phyloP scores from a whole-genome alignment of 352 stramenopile genomes.

The Phytophthora ramorum region DNA sequence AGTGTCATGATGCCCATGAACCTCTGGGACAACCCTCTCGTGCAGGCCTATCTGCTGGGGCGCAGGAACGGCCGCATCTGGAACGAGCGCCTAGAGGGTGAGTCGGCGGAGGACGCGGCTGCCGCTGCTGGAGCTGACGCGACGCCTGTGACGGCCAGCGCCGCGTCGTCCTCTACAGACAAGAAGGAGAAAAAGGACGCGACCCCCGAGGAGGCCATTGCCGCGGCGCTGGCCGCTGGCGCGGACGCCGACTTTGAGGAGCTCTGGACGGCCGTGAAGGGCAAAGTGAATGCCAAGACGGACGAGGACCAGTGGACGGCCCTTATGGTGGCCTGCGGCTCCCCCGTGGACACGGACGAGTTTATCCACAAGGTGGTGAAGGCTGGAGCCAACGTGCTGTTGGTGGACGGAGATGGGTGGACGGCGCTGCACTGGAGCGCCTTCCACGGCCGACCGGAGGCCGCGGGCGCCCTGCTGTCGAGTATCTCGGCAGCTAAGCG shows the following conservation, averaged over 20 bases:
- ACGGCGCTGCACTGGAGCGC: conserved; percentile 86
- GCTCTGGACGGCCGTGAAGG: conserved; percentile 68
- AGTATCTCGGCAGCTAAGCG: conserved; percentile 43
- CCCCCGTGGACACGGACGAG: conserved; percentile 81
- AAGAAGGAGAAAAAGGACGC: conserved; percentile 43
- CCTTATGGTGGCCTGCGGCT: conserved; percentile 85
- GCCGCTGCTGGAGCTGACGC: conserved; percentile 33
- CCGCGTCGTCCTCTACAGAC: conserved; percentile 10
- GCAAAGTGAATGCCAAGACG: conserved; percentile 69
- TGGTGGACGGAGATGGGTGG: conserved; percentile 81
- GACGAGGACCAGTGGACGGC: conserved; percentile 82
- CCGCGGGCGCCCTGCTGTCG: conserved; percentile 66
- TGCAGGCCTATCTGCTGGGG: conserved; percentile 81
- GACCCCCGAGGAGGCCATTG: conserved; percentile 65
- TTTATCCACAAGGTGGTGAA: conserved; percentile 74
- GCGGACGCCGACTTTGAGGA: conserved; percentile 79
- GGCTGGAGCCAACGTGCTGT: conserved; percentile 64
- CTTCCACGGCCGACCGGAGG: conserved; percentile 80
- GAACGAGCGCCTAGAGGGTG: conserved; percentile 82
- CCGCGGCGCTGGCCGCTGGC: conserved; percentile 61
- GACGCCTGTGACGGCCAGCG: conserved; percentile 5
- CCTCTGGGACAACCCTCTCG: conserved; percentile 81
- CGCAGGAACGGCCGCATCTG: conserved; percentile 70
- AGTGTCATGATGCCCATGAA: conserved; percentile 88
- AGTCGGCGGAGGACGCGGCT: conserved; percentile 64